Conservation (phyloP, 2,329 filamentous ascomycete genomes). For the Phaeosphaeria sp. region DNA sequence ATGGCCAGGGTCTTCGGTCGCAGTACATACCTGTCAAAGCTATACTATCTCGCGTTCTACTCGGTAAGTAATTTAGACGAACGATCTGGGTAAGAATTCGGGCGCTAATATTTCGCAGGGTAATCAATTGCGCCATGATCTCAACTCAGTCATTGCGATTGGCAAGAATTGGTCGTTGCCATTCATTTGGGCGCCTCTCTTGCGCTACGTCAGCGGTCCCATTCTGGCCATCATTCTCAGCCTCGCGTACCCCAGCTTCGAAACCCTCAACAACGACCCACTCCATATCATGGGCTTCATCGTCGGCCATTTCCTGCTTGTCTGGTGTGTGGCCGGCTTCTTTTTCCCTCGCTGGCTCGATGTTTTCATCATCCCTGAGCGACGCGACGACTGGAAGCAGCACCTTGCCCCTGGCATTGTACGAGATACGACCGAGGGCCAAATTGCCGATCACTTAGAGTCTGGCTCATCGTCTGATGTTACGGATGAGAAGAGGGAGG, state of each 20-base stretch:
- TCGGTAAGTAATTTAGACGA: constrained; percentile 49
- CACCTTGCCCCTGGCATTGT: background rate
- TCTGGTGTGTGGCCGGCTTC: constrained; percentile 1
- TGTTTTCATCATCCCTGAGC: background rate
- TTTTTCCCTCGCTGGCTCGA: constrained; percentile 8
- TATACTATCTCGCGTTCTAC: constrained; percentile 53
- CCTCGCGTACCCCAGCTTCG: constrained; percentile 32
- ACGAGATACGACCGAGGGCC: background rate
- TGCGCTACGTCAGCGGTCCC: constrained; percentile 28
- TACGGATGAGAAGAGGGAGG: background rate
- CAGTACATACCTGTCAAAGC: background rate
- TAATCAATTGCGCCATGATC: constrained; percentile 62
- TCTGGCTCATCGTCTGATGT: background rate
- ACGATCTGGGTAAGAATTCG: background rate
- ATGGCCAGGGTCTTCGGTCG: constrained; percentile 54
- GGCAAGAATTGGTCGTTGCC: constrained; percentile 63
- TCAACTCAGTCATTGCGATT: constrained; percentile 58
- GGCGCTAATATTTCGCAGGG: constrained; percentile 45
- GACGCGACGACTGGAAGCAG: background rate
- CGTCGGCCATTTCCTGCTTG: constrained; percentile 14
- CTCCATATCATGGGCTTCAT: constrained; percentile 37
- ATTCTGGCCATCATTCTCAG: constrained; percentile 32
- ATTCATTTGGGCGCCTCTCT: constrained; percentile 50
- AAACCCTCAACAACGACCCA: constrained; percentile 21
- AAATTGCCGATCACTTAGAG: background rate